Conservation (phyloP, 192 early-diverging fungal genomes). For the Backusella circina region DNA sequence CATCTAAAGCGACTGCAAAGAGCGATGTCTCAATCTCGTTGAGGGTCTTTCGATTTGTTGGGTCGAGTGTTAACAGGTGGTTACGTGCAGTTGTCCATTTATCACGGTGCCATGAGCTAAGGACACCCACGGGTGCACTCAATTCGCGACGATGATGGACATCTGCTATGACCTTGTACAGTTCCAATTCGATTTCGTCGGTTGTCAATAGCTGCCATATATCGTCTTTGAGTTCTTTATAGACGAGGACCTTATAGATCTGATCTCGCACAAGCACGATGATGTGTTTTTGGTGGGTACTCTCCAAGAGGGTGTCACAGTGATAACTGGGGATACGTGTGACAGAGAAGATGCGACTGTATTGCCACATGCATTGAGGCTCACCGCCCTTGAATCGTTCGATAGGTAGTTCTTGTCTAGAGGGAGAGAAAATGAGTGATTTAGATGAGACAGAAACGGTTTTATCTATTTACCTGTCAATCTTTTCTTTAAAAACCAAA, state of each 20-base stretch:
- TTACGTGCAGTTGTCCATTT: slow-evolving; percentile 72
- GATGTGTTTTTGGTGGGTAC: slow-evolving; percentile 58
- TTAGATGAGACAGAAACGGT: too few species aligned
- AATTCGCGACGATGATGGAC: slow-evolving; percentile 15
- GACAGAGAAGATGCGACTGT: slow-evolving; percentile 70
- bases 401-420: slow-evolving; percentile 50
- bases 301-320: slow-evolving; percentile 66
- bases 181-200: slow-evolving; percentile 69
- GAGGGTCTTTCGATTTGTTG: slow-evolving; percentile 58
- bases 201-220: slow-evolving; percentile 49
- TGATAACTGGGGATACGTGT: slow-evolving; percentile 77
- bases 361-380: slow-evolving; percentile 85
- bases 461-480: slow-evolving; percentile 49
- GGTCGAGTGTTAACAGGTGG: slow-evolving; percentile 57
- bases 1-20: slow-evolving; percentile 77
- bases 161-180: background rate
- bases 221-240: slow-evolving; percentile 49
- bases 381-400: slow-evolving; percentile 62
- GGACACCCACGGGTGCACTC: slow-evolving; percentile 58
- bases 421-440: background rate
- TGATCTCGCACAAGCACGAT: slow-evolving; percentile 73
- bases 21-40: slow-evolving; percentile 65
- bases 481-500: slow-evolving; percentile 71
- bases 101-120: slow-evolving; percentile 82
- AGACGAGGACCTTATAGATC: slow-evolving; percentile 69